Evolutionary conservation across 345 rosid species (phyloP).

Genomic region (Mallotus nudiflorus): DNA sequence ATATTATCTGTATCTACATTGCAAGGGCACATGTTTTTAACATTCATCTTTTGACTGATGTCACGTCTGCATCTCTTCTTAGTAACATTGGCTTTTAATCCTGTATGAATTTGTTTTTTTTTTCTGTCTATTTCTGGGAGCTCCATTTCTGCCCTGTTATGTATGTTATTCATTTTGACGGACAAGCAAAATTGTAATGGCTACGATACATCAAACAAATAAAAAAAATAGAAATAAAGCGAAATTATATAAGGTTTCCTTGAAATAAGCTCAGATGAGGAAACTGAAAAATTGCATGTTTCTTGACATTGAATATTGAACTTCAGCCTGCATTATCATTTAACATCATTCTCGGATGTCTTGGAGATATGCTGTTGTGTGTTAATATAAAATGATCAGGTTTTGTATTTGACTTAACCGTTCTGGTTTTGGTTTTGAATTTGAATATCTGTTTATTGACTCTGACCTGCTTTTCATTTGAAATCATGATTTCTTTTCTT

Average conservation of each 20-base stretch:
- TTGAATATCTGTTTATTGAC: conserved; percentile 1
- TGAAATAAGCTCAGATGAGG: too few relatives aligned
- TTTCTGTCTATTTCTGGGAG: background rate
- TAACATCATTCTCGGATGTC: background rate
- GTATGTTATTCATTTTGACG: background rate
- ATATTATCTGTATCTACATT: conserved; percentile 9
- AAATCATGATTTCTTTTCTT: background rate
- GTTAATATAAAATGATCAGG: background rate
- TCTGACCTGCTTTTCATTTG: too few relatives aligned
- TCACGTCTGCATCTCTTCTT: background rate
- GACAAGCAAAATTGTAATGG: background rate
- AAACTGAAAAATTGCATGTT: too few relatives aligned
- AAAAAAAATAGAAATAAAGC: too few relatives aligned
- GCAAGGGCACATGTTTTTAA: background rate
- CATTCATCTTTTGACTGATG: background rate
- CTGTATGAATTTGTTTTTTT: background rate
- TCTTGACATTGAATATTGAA: too few relatives aligned
- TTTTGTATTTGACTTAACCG: background rate
- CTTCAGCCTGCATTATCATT: background rate
- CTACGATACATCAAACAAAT: too few relatives aligned
- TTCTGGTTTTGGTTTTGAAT: background rate
- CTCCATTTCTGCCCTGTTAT: background rate
- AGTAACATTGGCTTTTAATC: background rate
- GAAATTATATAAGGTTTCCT: too few relatives aligned
- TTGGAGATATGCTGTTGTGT: background rate